Evolutionary conservation across 495 filamentous ascomycete genomes (phyloP), one percentile per base, ranked within the genome.

Genomic region (Xylaria bambusicola): DNA sequence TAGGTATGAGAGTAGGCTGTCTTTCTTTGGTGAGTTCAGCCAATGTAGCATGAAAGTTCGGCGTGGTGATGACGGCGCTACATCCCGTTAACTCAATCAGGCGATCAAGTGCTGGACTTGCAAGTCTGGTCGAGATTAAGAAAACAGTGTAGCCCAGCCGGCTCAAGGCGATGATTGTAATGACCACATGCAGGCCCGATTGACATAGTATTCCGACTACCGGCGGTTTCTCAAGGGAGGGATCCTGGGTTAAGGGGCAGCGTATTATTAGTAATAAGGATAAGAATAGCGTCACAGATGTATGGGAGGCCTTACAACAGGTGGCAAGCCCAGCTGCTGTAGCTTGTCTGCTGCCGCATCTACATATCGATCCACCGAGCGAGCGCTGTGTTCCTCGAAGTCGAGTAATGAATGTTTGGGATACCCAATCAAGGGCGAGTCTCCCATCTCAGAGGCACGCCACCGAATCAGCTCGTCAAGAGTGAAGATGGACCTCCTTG

Each of bases 81-180:
- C 75, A 74, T 20, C 66, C 64, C 5, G 77, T 79, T 33, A 68
- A 66, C 13, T 73, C 58, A 6, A 77, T 61, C 27, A 83, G 60
- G 27, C 71, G 73, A 10, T 70, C 66, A 59, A 77, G 76, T 0
- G 80, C 79, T 45, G 75, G 73, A 46, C 69, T 63, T 0, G 77
- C 71, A 15, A 81, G 72, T 0, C 80, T 63, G 0, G 77, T 80
- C 9, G 77, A 80, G 3, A 82, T 66, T 15, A 81, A 70, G 2
- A 82, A 68, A 9, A 80, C 71, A 3, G 78, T 71, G 56, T 78
- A 76, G 1, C 80, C 80, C 1, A 82, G 58, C n/a, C 73, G 64
- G 7, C 72, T 73, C 15, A 80, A 36, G 6, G 76, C 78, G 24
- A 78, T 67, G 26, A 78, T 63, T 0, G 77, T 75, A 9, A 80